Conservation (phyloP, 1,139 yeast genomes). For the Protomyces inouyei region DNA sequence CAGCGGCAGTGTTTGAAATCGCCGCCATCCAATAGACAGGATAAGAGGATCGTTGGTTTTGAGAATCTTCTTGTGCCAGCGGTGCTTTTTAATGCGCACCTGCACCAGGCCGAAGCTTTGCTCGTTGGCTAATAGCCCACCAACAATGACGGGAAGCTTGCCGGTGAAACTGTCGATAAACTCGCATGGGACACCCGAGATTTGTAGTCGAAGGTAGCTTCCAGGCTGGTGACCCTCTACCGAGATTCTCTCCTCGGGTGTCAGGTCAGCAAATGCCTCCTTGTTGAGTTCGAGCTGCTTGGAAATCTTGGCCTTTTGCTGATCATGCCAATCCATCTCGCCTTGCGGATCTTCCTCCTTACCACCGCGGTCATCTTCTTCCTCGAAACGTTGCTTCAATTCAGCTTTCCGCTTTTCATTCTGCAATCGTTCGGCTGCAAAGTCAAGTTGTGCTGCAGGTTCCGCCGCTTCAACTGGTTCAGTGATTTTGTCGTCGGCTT, state of each 20-base stretch:
- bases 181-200: conserved; percentile 82
- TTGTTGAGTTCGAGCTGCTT: conserved; percentile 92
- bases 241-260: conserved; percentile 63
- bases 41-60: conserved; percentile 95
- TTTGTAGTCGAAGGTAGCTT: conserved; percentile 83
- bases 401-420: conserved; percentile 89
- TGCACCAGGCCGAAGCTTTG: conserved; percentile 89
- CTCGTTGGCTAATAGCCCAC: conserved; percentile 86
- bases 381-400: conserved; percentile 81
- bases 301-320: conserved; percentile 94
- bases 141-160: conserved; percentile 74
- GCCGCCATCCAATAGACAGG: conserved; percentile 93
- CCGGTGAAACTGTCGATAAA: conserved; percentile 84
- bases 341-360: conserved; percentile 66
- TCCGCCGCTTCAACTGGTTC: conserved; percentile 36
- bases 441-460: conserved; percentile 40
- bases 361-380: conserved; percentile 60
- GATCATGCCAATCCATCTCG: conserved; percentile 85
- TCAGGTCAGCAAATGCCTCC: conserved; percentile 61
- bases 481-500: conserved; percentile 35
- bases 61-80: conserved; percentile 96
- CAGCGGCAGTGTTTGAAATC: conserved; percentile 93
- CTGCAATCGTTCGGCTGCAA: conserved; percentile 66
- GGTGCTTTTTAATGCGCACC: conserved; percentile 91
- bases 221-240: conserved; percentile 95